Evolutionary conservation across 768 basidiomycete species (phyloP).

Genomic region (Sporobolomyces roseus): DNA sequence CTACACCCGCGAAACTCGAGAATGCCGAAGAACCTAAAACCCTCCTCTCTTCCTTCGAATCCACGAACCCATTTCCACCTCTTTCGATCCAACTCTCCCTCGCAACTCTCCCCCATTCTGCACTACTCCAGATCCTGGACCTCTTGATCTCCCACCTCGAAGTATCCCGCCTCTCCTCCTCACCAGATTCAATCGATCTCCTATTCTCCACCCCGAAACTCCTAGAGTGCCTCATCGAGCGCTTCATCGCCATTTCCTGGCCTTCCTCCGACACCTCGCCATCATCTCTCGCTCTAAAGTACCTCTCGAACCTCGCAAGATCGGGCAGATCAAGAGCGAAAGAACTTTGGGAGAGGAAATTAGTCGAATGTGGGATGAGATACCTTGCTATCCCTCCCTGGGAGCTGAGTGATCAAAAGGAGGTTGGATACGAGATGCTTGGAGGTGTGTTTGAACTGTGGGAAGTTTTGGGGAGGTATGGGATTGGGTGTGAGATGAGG

Average conservation of each 20-base stretch:
- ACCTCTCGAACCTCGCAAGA: slow-evolving; percentile 59
- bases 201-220: slow-evolving; percentile 21
- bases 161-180: too few relatives aligned
- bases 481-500: slow-evolving; percentile 47
- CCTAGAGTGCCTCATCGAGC: slow-evolving; percentile 14
- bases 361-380: slow-evolving; percentile 61
- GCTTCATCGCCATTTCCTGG: slow-evolving; percentile 26
- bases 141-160: too few relatives aligned
- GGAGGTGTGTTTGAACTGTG: slow-evolving; percentile 63
- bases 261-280: neutral
- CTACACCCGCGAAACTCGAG: neutral
- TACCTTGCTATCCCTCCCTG: slow-evolving; percentile 63
- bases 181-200: neutral
- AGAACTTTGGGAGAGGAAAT: slow-evolving; percentile 48
- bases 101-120: too few relatives aligned
- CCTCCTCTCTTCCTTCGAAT: slow-evolving; percentile 6
- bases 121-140: slow-evolving; percentile 9
- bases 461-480: slow-evolving; percentile 66
- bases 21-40: slow-evolving; percentile 20
- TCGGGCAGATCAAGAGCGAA: slow-evolving; percentile 68
- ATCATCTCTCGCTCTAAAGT: slow-evolving; percentile 55
- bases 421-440: slow-evolving; percentile 52
- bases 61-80: neutral
- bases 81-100: too few relatives aligned
- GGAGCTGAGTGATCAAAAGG: slow-evolving; percentile 43